These are phyloP conservation scores for Nicotiana noctiflora DNA, from an alignment of 257 asterid genomes.

Conservation along the genomic window DNA sequence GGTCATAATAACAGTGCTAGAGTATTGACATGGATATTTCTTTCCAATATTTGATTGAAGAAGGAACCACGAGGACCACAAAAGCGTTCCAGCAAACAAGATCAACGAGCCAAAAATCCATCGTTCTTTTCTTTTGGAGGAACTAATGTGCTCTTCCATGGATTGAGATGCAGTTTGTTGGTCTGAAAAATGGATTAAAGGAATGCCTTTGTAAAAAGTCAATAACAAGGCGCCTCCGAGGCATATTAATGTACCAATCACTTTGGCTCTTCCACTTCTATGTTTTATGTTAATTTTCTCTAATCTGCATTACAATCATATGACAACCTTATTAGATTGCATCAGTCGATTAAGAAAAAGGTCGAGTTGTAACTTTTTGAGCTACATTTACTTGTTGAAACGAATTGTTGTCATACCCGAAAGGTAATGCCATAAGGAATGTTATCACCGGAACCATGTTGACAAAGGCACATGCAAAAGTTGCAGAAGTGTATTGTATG, in stretches of 20 bases:
- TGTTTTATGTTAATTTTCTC: constrained; percentile 40
- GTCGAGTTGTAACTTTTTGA: neutral
- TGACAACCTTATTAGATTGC: neutral
- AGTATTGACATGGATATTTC: constrained; percentile 64
- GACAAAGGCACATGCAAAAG: constrained; percentile 65
- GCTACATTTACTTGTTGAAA: neutral
- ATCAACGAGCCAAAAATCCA: constrained; percentile 56
- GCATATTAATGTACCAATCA: constrained; percentile 53
- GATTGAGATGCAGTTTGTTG: neutral
- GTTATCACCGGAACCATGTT: constrained; percentile 62
- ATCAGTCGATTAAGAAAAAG: neutral
- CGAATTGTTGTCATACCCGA: constrained; percentile 37
- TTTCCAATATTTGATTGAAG: constrained; percentile 45
- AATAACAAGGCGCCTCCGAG: constrained; percentile 53
- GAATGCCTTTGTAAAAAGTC: constrained; percentile 43
- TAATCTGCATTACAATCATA: constrained; percentile 27
- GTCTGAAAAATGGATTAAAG: constrained; percentile 37
- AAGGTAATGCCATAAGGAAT: constrained; percentile 62
- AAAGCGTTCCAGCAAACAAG: constrained; percentile 51
- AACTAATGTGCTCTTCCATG: neutral
- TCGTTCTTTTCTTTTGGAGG: constrained; percentile 12
- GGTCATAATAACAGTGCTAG: constrained; percentile 65
- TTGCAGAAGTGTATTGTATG: constrained; percentile 62
- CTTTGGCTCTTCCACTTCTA: constrained; percentile 52
- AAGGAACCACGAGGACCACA: constrained; percentile 77